phyloP scores from a whole-genome alignment of 805 yeast species.

The Limtongia smithiae region DNA sequence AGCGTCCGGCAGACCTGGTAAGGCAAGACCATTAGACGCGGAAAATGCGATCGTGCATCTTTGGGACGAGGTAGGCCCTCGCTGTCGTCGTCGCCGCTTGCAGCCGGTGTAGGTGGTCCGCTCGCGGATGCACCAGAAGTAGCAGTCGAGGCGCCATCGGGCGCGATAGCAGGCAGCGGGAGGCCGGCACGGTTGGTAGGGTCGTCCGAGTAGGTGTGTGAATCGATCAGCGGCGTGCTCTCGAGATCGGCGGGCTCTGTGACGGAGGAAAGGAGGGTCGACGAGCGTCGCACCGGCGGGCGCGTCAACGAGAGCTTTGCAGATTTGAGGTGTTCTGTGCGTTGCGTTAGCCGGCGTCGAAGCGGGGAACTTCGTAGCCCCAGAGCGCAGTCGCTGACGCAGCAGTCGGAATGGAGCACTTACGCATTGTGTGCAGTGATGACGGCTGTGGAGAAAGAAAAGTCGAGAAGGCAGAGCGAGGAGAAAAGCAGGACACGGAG shows the following conservation, averaged over 20 bases:
- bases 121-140: no score
- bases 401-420: no score
- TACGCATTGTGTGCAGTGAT: no score
- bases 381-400: no score
- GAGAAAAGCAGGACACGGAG: no score
- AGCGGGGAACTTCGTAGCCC: no score
- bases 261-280: neutral
- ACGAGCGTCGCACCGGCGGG: neutral
- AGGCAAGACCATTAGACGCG: no score
- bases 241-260: neutral
- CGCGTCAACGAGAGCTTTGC: conserved; percentile 1
- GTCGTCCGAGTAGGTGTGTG: neutral
- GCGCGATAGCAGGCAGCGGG: neutral
- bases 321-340: conserved; percentile 4
- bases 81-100: neutral
- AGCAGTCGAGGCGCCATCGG: neutral
- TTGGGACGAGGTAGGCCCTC: neutral
- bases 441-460: no score
- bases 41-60: neutral
- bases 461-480: no score
- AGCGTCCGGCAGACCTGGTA: conserved; percentile 7
- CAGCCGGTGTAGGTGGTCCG: neutral
- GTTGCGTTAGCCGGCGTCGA: no score
- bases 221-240: conserved; percentile 1
- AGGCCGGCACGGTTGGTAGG: neutral